phyloP scores from a whole-genome alignment of 2,329 filamentous ascomycete genomes.

The Botrytis cinerea region DNA sequence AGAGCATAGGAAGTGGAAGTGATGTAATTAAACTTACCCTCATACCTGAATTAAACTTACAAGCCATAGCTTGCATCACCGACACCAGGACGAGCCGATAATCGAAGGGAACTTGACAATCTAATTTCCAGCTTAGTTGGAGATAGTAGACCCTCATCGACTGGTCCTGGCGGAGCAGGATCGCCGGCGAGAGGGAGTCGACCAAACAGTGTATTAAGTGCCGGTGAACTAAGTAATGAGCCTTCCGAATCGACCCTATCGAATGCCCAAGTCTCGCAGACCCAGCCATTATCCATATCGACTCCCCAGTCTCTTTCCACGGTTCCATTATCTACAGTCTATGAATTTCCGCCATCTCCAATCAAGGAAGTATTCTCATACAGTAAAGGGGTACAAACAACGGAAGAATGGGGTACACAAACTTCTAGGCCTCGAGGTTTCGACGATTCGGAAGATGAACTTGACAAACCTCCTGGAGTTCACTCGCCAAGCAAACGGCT shows the following conservation, averaged over 20 bases:
- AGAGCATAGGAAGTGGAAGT: conserved; percentile 65
- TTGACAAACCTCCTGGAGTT: conserved; percentile 56
- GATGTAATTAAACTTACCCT: conserved; percentile 60
- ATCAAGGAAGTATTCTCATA: conserved; percentile 89
- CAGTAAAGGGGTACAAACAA: conserved; percentile 94
- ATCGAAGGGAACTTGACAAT: conserved; percentile 76
- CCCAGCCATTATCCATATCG: conserved; percentile 47
- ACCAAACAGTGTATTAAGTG: conserved; percentile 83
- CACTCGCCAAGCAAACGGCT: conserved; percentile 69
- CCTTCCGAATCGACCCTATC: conserved; percentile 60
- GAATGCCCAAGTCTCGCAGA: conserved; percentile 44
- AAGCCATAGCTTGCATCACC: conserved; percentile 64
- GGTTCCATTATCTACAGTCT: conserved; percentile 72
- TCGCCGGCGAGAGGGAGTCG: conserved; percentile 75
- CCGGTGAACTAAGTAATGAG: conserved; percentile 76
- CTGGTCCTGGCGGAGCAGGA: conserved; percentile 61
- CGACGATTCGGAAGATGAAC: conserved; percentile 64
- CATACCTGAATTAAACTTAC: conserved; percentile 37
- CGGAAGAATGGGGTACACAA: conserved; percentile 66
- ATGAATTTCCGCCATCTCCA: conserved; percentile 75
- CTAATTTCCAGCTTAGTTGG: conserved; percentile 77
- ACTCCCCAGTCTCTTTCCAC: conserved; percentile 69
- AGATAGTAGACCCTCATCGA: conserved; percentile 67
- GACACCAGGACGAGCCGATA: conserved; percentile 67
- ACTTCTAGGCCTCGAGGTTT: conserved; percentile 55